Evolutionary conservation across 768 basidiomycete species (phyloP), one percentile per base, ranked within the genome.

Genomic region (Russula emetica): DNA sequence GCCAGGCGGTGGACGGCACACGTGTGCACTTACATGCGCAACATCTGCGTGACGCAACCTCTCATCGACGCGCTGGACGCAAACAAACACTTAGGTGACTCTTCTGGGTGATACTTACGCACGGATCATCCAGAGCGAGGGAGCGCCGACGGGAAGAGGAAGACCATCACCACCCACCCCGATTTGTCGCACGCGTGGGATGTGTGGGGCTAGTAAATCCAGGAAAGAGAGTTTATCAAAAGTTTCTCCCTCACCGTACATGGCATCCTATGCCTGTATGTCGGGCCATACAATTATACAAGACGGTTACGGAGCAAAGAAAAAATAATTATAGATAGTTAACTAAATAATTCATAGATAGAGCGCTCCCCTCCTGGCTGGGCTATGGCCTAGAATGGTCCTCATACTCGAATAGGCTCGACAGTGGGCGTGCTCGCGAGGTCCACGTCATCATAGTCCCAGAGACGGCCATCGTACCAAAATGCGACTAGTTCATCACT

Each of bases 391-490:
- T 5, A 11, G 44, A 18, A 58, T 9, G 34, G 38, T 22, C n/a
- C 34, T 38, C 62, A 54, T 8, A 2, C 24, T 26, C 26, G 50
- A 28, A 66, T 20, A 28, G 38, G 58, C 26, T 66, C 58, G 7
- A 68, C 26, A 22, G 7, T 20, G n/a, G 67, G 67, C 32, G 34
- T 40, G 30, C 51, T 55, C 22, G 38, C 30, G 14, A 66, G 18
- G 20, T 68, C 67, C 2, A 59, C 49, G 13, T 67, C 58, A 44
- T 60, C 50, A n/a, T 67, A 67, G 20, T 32, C 60, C 40, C n/a
- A 56, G 34, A 63, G 55, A 18, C 67, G 67, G 26, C 55, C 52
- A 45, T 68, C 67, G 38, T 67, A 68, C 67, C 67, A 68, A 42
- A 68, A 61, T 1, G 66, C 67, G 45, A 68, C 49, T 22, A 68